These are phyloP conservation scores for Chytriomyces sp. DNA, from an alignment of 192 early-diverging fungal genomes.

Conservation along the genomic window DNA sequence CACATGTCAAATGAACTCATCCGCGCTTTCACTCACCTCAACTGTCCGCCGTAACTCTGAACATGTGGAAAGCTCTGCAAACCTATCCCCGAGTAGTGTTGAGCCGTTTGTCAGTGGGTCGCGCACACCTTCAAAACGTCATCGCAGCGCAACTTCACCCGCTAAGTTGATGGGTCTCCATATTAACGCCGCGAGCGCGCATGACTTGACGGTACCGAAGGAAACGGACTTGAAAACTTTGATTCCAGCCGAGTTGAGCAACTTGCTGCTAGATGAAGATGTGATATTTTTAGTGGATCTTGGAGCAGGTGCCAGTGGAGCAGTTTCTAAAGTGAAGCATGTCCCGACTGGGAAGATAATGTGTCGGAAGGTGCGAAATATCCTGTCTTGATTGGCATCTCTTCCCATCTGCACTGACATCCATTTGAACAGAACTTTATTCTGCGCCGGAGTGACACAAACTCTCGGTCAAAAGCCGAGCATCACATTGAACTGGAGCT, in stretches of 20 bases:
- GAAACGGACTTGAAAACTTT: not conserved
- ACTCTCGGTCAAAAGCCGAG: constrained; percentile 54
- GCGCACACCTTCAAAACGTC: not conserved
- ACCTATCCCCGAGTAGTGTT: no score
- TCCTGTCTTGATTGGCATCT: not conserved
- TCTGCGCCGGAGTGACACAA: not conserved
- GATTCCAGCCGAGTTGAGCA: not conserved
- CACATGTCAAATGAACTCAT: no score
- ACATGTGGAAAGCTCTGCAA: no score
- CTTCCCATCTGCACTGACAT: not conserved
- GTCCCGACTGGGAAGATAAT: constrained; percentile 42
- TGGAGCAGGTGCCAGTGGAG: not conserved
- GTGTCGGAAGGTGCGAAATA: constrained; percentile 46
- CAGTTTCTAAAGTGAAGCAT: not conserved
- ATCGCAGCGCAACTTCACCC: not conserved
- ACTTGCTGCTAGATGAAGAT: not conserved
- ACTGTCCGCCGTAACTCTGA: no score
- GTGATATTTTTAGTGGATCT: not conserved
- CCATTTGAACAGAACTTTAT: not conserved
- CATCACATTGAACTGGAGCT: constrained; percentile 89
- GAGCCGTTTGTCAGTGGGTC: no score
- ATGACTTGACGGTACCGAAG: not conserved
- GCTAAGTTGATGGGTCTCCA: not conserved
- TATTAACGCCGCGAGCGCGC: not conserved
- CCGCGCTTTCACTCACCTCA: no score